Evolutionary conservation across 2,329 filamentous ascomycete species (phyloP), one percentile per base, ranked within the genome.

Genomic region (Aureobasidium melanogenum): DNA sequence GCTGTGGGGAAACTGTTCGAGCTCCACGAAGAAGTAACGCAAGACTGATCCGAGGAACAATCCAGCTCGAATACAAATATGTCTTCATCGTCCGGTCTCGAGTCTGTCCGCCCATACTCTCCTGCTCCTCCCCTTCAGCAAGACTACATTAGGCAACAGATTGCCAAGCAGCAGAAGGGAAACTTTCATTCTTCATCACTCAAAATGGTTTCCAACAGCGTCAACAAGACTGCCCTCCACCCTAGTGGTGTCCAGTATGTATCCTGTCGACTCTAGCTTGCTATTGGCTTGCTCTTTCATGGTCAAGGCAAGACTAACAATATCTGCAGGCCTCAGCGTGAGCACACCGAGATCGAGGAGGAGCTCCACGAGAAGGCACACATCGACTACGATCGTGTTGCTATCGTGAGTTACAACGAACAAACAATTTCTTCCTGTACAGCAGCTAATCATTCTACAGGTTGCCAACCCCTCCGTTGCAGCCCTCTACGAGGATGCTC

Each of bases 381-480:
- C 83, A 99, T 99, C 73, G 94, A 99, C 83, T 99, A 97, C 76
- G 89, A 97, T 79, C 89, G 91, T 73, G 94, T 99, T 72, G 90
- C 94, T 66, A 99, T 99, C 82, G 92, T 96, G 84, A 76, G 89
- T 75, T 62, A 19, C 9, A 26, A 38, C 51, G 19, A 63, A 5
- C 30, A 19, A 36, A 3, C 24, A 24, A 2, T 4, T 10, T 24
- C 8, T 47, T 17, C 44, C 19, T 15, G 4, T 5, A 3, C 34
- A 28, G 7, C 10, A 38, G 9, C 64, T 59, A 39, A 47, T 44
- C 46, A n/a, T n/a, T 17, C 22, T 34, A 44, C 69, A 86, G 83
- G 82, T 87, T 70, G 89, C 91, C 79, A 97, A 99, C 79, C 92
- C 93, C 66, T 94, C 93, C 62, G 94, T 97, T 64, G 88, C 94